A percentile compares a stretch with the other conserved stretches of the same genome.
Conservation (phyloP, 352 stramenopile species). For the Pythium rishiriense region DNA sequence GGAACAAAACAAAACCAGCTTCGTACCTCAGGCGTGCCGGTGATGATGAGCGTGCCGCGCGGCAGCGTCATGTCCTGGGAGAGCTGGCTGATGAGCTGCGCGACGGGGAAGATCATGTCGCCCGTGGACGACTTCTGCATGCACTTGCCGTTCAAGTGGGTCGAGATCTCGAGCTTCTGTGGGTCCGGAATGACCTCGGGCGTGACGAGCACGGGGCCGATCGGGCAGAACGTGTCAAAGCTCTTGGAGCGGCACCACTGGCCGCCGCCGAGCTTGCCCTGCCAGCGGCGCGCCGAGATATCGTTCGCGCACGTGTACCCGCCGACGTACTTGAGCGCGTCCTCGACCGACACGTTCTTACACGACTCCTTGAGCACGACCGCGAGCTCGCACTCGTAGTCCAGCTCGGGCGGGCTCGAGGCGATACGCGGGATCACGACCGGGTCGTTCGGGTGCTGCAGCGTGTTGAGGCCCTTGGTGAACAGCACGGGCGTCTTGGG, state of each 20-base stretch:
- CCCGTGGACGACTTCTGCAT: conserved; percentile 88
- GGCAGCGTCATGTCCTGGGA: conserved; percentile 88
- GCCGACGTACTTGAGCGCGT: conserved; percentile 85
- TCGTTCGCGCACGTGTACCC: conserved; percentile 90
- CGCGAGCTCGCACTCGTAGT: conserved; percentile 92
- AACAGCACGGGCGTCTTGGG: conserved; percentile 84
- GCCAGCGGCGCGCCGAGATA: conserved; percentile 88
- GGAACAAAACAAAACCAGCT: too few relatives aligned
- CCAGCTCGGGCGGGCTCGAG: conserved; percentile 66
- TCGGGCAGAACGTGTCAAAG: conserved; percentile 91
- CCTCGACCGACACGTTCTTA: conserved; percentile 81
- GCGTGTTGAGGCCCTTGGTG: conserved; percentile 81
- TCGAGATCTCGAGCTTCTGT: conserved; percentile 75
- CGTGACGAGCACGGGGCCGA: conserved; percentile 86
- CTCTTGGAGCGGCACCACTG: conserved; percentile 90
- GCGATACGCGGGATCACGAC: conserved; percentile 83
- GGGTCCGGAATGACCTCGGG: conserved; percentile 72
- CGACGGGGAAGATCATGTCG: conserved; percentile 92
- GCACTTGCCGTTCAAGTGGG: conserved; percentile 76
- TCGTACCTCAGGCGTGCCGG: conserved; percentile 84
- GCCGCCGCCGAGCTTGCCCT: conserved; percentile 80
- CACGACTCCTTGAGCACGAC: conserved; percentile 83
- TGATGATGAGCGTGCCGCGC: conserved; percentile 89
- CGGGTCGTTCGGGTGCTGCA: conserved; percentile 74
- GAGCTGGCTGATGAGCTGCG: conserved; percentile 86